Evolutionary conservation across 2,329 filamentous ascomycete genomes (phyloP).

Genomic region (Epichloe uncinata): DNA sequence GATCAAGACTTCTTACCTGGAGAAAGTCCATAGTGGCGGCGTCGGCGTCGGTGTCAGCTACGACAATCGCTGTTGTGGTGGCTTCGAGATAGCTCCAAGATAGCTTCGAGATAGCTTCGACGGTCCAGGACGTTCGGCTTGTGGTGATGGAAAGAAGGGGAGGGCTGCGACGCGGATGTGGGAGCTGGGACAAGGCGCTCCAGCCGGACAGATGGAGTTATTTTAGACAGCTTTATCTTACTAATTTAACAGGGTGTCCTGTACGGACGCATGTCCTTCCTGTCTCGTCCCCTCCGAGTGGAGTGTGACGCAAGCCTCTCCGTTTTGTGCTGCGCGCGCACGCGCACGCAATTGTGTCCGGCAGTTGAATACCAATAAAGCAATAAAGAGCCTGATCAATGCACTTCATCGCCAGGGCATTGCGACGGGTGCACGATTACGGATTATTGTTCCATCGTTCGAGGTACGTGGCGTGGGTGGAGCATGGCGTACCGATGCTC

Average conservation of each 20-base stretch:
- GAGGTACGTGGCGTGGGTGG: too few species aligned
- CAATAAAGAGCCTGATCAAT: too few species aligned
- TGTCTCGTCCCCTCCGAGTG: background rate
- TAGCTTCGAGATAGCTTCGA: conserved; percentile 4
- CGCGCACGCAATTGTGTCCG: too few species aligned
- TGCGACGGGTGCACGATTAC: too few species aligned
- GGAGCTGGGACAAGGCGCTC: background rate
- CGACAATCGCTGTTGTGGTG: background rate
- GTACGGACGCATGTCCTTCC: background rate
- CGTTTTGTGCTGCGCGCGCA: too few species aligned
- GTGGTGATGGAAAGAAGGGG: background rate
- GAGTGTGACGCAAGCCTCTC: too few species aligned
- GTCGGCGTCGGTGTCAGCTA: background rate
- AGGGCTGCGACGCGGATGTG: background rate
- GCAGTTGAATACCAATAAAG: too few species aligned
- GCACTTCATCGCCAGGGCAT: too few species aligned
- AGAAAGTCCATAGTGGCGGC: conserved; percentile 29
- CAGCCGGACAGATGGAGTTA: too few species aligned
- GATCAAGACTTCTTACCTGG: conserved; percentile 22
- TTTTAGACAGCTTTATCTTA: background rate
- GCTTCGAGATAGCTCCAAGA: conserved; percentile 4
- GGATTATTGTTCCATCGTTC: too few species aligned
- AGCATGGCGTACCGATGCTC: too few species aligned
- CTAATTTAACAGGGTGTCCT: conserved; percentile 1
- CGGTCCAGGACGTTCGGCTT: background rate